Conservation (phyloP, 805 yeast genomes). For the Ogataea nonfermentans region DNA sequence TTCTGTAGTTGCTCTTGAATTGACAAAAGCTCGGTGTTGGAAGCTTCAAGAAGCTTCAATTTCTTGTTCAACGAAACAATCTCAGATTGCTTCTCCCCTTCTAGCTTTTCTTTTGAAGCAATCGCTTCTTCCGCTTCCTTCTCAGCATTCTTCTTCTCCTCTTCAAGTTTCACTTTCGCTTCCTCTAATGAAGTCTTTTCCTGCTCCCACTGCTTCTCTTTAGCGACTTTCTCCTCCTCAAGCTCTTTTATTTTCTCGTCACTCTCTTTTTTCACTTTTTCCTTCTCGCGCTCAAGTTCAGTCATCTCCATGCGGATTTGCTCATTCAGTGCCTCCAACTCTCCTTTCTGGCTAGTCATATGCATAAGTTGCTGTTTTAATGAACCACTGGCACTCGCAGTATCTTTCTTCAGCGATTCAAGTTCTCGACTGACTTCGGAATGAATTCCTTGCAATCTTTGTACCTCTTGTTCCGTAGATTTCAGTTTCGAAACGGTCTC, state of each 20-base stretch:
- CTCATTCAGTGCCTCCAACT: conserved; percentile 7
- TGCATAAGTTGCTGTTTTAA: conserved; percentile 2
- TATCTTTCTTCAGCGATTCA: conserved; percentile 24
- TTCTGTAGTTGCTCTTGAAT: conserved; percentile 10
- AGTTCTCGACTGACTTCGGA: conserved; percentile 19
- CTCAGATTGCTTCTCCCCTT: not conserved
- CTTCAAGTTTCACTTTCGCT: not conserved
- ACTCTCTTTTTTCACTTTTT: conserved; percentile 15
- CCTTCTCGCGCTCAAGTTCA: conserved; percentile 4
- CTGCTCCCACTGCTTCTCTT: not conserved
- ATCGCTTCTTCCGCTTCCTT: not conserved
- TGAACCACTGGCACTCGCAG: conserved; percentile 1
- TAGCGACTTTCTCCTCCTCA: not conserved
- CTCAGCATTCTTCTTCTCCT: not conserved
- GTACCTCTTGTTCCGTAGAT: conserved; percentile 24
- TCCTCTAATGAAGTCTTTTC: not conserved
- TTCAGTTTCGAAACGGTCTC: conserved; percentile 27
- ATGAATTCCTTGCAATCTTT: conserved; percentile 16
- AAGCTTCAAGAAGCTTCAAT: not conserved
- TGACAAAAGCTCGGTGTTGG: not conserved
- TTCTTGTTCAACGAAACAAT: not conserved
- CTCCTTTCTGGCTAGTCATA: conserved; percentile 5
- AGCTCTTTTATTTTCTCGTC: conserved; percentile 7
- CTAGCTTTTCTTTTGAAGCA: not conserved
- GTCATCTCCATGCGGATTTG: not conserved